These are phyloP conservation scores for Vigna angularis DNA, from an alignment of 306 rosid genomes.

Conservation along the genomic window DNA sequence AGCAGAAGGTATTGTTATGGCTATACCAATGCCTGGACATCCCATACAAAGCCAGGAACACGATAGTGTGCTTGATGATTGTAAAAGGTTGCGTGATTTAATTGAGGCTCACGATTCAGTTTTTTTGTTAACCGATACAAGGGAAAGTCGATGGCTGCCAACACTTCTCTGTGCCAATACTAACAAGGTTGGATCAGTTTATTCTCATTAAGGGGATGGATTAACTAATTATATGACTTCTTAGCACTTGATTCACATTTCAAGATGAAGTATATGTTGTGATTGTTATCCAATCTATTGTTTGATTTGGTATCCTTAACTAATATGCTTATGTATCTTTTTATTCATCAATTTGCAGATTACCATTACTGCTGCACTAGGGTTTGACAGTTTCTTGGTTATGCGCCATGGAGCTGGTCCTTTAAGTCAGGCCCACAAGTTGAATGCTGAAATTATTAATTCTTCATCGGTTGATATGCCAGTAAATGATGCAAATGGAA, in stretches of 20 bases:
- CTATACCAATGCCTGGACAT: slow-evolving; percentile 99
- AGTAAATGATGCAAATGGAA: slow-evolving; percentile 46
- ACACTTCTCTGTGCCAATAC: slow-evolving; percentile 90
- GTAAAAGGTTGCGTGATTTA: slow-evolving; percentile 70
- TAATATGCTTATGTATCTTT: slow-evolving; percentile 17
- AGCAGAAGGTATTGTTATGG: slow-evolving; percentile 89
- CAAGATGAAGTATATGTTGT: slow-evolving; percentile 26
- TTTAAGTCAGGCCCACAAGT: slow-evolving; percentile 49
- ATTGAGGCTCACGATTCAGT: slow-evolving; percentile 83
- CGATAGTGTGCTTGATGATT: slow-evolving; percentile 71
- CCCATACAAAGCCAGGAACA: slow-evolving; percentile 77
- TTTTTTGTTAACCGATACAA: slow-evolving; percentile 94
- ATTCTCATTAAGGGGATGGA: slow-evolving; percentile 17
- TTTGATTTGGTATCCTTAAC: slow-evolving; percentile 24
- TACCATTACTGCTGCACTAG: slow-evolving; percentile 88
- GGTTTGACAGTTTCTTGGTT: slow-evolving; percentile 96
- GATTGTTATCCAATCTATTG: slow-evolving; percentile 1
- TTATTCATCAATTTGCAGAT: slow-evolving; percentile 60
- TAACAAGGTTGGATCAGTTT: slow-evolving; percentile 70
- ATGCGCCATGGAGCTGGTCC: slow-evolving; percentile 99
- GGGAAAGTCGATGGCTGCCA: slow-evolving; percentile 99
- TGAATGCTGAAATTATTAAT: slow-evolving; percentile 49
- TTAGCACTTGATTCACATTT: slow-evolving; percentile 37
- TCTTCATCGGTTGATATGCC: slow-evolving; percentile 53
- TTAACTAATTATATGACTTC: slow-evolving; percentile 15